Base-by-base conservation (phyloP, 257 asterid species). In the Cruciata laevipes region DNA sequence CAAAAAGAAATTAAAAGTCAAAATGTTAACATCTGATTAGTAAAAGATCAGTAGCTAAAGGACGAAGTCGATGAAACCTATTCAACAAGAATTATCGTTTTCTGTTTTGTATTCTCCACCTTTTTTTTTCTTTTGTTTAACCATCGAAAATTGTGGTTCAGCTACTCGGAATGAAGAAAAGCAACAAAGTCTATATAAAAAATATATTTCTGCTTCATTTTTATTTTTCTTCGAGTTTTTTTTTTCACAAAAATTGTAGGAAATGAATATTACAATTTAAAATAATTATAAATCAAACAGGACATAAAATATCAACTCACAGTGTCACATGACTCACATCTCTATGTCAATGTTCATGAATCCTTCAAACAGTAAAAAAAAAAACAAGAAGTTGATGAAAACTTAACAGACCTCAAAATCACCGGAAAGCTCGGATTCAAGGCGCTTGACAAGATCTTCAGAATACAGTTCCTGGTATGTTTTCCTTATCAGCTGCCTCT, bases 341-440 rank as follows among this genome's bases (percentile, higher is more conserved):
- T 27, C 30, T 27, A 27, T 27, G 30, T 27, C 30, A 27, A 27
- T 27, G 30, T 27, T 27, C 30, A 27, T 27, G 30, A 27, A 27
- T 27, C 30, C 1, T 6, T 30, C 3, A 23, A 2, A 12, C n/a
- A n/a, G n/a, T 12, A 31, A 61, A 1, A 13, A 16, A 61, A 31
- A 18, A 1, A 10, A 59, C 6, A 11, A 33, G 0, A 31, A 23
- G 42, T 7, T 24, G 21, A 6, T 24, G n/a, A 10, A 44, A n/a
- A n/a, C n/a, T 8, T 16, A 27, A 44, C 8, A 53, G 27, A 86
- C 96, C 97, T 90, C 98, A 17, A 91, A 78, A 25, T 84, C 74
- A 37, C 98, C 91, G 4, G 87, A 59, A 0, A 91, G 82, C 79
- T 91, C 96, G 1, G 88, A 69, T 65, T 91, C 96, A 4, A 91